A percentile compares a stretch with the other conserved stretches of the same genome.
Evolutionary conservation across 2,329 filamentous ascomycete species (phyloP).

Genomic region (Chalaropsis thielavioides): DNA sequence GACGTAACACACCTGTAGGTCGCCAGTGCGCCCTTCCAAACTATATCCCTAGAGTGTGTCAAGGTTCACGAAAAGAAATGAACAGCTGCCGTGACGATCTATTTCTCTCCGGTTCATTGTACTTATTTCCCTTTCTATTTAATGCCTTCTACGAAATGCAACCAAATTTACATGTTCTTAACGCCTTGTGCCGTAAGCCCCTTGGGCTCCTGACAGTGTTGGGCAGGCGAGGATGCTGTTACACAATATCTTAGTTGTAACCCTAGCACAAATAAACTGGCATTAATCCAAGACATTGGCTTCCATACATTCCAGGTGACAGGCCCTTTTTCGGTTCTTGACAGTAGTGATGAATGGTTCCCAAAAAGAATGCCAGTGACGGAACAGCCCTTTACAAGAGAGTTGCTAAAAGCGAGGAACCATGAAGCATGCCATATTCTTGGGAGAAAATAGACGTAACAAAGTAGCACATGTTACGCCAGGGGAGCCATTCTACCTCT

Average conservation of each 20-base stretch:
- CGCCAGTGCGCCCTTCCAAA: neutral
- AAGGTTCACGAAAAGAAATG: neutral
- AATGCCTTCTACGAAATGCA: neutral
- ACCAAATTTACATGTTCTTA: neutral
- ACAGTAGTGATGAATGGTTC: no score
- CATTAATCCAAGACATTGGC: neutral
- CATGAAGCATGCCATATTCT: neutral
- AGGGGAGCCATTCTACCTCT: no score
- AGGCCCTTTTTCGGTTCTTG: neutral
- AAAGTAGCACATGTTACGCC: neutral
- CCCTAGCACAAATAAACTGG: neutral
- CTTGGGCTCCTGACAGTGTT: neutral
- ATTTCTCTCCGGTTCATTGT: neutral
- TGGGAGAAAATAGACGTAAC: neutral
- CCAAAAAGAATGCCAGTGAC: no score
- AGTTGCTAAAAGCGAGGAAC: neutral
- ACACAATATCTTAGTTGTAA: neutral
- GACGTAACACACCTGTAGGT: neutral
- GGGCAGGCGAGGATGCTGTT: neutral
- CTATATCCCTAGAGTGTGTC: neutral
- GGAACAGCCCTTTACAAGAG: no score
- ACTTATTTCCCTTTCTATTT: neutral
- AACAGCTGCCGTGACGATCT: neutral
- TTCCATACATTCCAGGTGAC: neutral
- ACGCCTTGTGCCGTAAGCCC: neutral